Evolutionary conservation across 208 protist genomes (phyloP).

Genomic region (Leishmania arabica): DNA sequence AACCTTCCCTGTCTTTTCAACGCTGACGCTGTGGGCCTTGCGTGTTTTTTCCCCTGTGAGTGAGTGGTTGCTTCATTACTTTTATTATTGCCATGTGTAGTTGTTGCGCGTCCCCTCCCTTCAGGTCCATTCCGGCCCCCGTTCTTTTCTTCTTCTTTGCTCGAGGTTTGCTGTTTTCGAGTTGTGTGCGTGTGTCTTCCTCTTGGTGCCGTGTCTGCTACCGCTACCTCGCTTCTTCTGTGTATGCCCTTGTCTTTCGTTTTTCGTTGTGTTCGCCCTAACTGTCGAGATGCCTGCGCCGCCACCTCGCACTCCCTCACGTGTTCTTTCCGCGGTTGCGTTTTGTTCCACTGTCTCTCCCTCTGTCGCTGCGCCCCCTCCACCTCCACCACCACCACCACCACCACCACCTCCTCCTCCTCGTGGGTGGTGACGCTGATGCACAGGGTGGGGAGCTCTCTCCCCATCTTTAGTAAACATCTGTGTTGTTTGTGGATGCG

Average conservation of each 20-base stretch:
- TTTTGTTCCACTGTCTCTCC: not conserved
- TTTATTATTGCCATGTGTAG: not conserved
- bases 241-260: not conserved
- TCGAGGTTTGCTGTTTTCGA: not conserved
- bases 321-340: not conserved
- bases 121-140: not conserved
- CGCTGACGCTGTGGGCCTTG: not conserved
- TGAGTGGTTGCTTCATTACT: not conserved
- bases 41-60: not conserved
- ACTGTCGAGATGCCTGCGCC: not conserved
- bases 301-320: not conserved
- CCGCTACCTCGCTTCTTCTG: not conserved
- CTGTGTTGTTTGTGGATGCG: not conserved
- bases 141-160: conserved; percentile 9
- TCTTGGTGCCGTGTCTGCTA: not conserved
- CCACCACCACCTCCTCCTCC: not conserved
- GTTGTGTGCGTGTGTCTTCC: not conserved
- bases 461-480: not conserved
- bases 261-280: not conserved
- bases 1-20: not conserved
- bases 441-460: not conserved
- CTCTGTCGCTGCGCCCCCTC: not conserved
- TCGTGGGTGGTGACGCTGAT: not conserved
- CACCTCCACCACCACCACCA: not conserved
- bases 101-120: not conserved